A percentile compares a stretch with the other conserved stretches of the same genome.
These are phyloP conservation scores for Xylaria hypoxylon DNA, from an alignment of 2,329 filamentous ascomycete species.

Conservation along the genomic window DNA sequence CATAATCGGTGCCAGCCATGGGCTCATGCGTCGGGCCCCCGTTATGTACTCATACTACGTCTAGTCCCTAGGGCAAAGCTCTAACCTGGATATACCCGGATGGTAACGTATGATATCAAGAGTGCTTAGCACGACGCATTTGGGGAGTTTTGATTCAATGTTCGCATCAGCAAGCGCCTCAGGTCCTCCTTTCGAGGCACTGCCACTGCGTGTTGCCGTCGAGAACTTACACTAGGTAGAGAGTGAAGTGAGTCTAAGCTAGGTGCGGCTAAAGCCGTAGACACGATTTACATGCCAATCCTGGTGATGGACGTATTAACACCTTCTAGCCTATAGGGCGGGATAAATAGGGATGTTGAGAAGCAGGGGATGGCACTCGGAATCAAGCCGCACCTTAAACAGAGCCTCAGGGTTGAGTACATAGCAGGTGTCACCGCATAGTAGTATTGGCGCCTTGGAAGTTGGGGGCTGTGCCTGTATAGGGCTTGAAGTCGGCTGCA, in stretches of 20 bases:
- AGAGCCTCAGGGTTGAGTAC: constrained; percentile 37
- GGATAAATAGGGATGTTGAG: constrained; percentile 28
- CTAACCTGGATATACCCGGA: constrained; percentile 18
- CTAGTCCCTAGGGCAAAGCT: not conserved
- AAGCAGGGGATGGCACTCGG: constrained; percentile 28
- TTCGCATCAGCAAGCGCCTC: constrained; percentile 12
- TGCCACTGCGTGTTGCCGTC: constrained; percentile 4
- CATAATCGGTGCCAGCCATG: constrained; percentile 24
- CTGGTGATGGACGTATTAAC: constrained; percentile 22
- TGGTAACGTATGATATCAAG: constrained; percentile 19
- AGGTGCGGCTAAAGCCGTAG: constrained; percentile 26
- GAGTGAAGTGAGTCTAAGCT: not conserved
- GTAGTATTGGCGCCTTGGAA: constrained; percentile 31
- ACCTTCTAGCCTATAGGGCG: constrained; percentile 26
- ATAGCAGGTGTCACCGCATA: constrained; percentile 35
- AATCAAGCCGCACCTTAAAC: constrained; percentile 36
- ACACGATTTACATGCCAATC: constrained; percentile 13
- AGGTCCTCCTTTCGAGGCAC: constrained; percentile 1
- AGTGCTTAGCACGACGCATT: constrained; percentile 18
- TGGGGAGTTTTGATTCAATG: not conserved
- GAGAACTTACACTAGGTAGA: not conserved
- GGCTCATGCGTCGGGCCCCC: constrained; percentile 27
- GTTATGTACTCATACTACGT: constrained; percentile 31
- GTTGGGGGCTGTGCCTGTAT: constrained; percentile 15
- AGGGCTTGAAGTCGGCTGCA: constrained; percentile 22